Evolutionary conservation across 2,329 filamentous ascomycete genomes (phyloP), one percentile per base, ranked within the genome.

Genomic region (Verticillium isaacii): DNA sequence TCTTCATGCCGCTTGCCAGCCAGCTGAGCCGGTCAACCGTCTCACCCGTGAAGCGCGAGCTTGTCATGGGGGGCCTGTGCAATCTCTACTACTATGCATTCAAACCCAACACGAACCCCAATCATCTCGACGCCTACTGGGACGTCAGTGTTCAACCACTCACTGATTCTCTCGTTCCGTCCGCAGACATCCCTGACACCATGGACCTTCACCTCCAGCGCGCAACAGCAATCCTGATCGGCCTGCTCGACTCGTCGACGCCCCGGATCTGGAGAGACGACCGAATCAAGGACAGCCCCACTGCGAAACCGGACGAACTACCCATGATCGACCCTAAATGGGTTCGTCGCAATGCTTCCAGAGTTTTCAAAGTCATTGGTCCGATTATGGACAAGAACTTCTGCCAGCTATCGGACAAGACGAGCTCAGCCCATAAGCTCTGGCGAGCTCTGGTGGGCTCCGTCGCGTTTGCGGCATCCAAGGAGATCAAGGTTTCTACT

Each of bases 401-500:
- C 58, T 77, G 82, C 59, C 85, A 85, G 17, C 70, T 94, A n/a
- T 81, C 84, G 9, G 80, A 85, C 58, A 80, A 84, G 1, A 82
- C 83, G 19, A 90, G 85, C 65, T 67, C 75, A 11, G 71, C 78
- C 0, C 78, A 75, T 57, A 78, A 75, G 8, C 78, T 91, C 41
- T 91, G 89, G 89, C 73, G 78, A 32, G 79, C 83, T 1, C 78
- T 92, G 14, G 79, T 91, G 54, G 77, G 79, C 3, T 85, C 88
- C 1, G 78, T 93, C 32, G 83, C 87, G 2, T 83, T 84, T 57
- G 90, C 90, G 45, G 89, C 89, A 29, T 84, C 82, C 52, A 96
- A 97, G 74, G 95, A 99, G 74, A 89, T 99, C 68, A 96, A 94
- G 68, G 88, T 93, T 7, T 93, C 92, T 0, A 84, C 85, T 14